Evolutionary conservation across 441 rosid genomes (phyloP).

Genomic region (Euphorbia schlechtendalii): DNA sequence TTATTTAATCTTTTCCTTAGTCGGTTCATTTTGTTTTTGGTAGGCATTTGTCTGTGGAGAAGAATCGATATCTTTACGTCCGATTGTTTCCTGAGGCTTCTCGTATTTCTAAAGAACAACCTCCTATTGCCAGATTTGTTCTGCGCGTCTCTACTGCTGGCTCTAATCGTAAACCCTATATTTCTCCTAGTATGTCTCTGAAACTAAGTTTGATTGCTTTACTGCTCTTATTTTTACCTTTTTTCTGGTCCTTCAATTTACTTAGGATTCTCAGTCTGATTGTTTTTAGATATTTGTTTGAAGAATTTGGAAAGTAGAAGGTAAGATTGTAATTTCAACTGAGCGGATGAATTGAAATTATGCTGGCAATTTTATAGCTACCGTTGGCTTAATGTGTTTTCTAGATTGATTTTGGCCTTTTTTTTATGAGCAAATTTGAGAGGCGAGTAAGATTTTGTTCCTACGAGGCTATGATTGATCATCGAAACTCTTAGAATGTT

Average conservation of each 20-base stretch:
- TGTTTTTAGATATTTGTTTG: background rate
- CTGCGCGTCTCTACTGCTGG: constrained; percentile 41
- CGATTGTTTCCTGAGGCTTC: constrained; percentile 76
- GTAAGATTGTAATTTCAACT: no score
- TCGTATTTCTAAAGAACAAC: constrained; percentile 62
- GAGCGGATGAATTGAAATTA: background rate
- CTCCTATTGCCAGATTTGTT: constrained; percentile 44
- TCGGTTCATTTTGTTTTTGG: background rate
- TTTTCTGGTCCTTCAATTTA: background rate
- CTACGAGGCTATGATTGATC: background rate
- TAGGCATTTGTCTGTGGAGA: constrained; percentile 81
- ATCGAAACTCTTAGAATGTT: background rate
- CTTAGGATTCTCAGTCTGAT: background rate
- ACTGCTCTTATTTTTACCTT: background rate
- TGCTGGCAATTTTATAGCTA: background rate
- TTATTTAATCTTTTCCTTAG: background rate
- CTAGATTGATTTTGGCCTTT: background rate
- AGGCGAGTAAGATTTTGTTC: background rate
- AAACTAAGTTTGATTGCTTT: background rate
- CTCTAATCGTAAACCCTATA: constrained; percentile 42
- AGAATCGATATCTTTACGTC: constrained; percentile 61
- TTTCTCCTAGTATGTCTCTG: constrained; percentile 43
- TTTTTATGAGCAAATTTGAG: background rate
- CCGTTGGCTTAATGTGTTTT: background rate
- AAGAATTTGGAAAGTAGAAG: background rate